Evolutionary conservation across 2,329 filamentous ascomycete genomes (phyloP).

Genomic region (Rutstroemia sp.): DNA sequence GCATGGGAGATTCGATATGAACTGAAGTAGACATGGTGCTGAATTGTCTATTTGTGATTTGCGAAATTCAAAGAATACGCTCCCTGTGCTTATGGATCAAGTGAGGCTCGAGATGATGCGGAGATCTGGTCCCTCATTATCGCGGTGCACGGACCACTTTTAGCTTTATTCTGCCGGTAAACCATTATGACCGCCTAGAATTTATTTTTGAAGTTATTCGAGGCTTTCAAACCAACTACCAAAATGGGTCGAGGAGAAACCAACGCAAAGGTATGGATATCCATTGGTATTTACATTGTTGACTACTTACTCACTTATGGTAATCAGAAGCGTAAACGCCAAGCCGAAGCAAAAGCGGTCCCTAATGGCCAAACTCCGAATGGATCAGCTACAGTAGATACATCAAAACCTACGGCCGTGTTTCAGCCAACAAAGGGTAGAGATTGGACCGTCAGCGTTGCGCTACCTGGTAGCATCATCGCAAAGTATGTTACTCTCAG

Average conservation of each 20-base stretch:
- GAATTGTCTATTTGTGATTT: not conserved
- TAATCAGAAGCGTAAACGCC: slow-evolving; percentile 30
- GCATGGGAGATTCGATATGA: slow-evolving; percentile 55
- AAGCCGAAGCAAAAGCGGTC: slow-evolving; percentile 21
- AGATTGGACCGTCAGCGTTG: slow-evolving; percentile 68
- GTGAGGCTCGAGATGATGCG: not conserved
- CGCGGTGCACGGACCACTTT: not conserved
- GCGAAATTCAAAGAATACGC: too few species aligned
- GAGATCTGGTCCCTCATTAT: slow-evolving; percentile 11
- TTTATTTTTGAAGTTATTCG: slow-evolving; percentile 8
- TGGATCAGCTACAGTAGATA: slow-evolving; percentile 31
- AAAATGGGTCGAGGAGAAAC: slow-evolving; percentile 28
- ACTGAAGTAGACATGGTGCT: slow-evolving; percentile 31
- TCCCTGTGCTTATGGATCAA: not conserved
- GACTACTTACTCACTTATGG: not conserved
- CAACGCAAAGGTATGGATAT: slow-evolving; percentile 23
- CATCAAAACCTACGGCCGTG: slow-evolving; percentile 60
- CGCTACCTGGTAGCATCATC: slow-evolving; percentile 71
- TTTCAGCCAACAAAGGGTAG: slow-evolving; percentile 59
- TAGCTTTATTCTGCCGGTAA: slow-evolving; percentile 14
- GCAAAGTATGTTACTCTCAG: slow-evolving; percentile 49
- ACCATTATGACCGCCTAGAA: slow-evolving; percentile 11
- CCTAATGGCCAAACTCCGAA: slow-evolving; percentile 13
- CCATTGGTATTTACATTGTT: not conserved
- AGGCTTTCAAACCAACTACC: slow-evolving; percentile 5